Conservation (phyloP, 1,284 basidiomycete genomes). For the Moesziomyces sp. region DNA sequence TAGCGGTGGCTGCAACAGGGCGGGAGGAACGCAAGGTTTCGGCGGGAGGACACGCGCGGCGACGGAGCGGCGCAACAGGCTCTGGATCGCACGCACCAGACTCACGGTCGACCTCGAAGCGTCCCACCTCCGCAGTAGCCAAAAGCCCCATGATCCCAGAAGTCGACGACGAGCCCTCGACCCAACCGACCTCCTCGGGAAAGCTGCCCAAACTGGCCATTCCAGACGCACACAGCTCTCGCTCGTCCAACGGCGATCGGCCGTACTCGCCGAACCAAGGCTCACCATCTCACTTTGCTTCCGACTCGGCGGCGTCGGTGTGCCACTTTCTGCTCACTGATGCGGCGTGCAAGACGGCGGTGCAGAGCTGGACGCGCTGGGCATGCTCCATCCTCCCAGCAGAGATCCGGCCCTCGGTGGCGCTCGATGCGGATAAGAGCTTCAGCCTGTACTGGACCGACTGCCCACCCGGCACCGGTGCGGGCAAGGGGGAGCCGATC, state of each 20-base stretch:
- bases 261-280: conserved; percentile 50
- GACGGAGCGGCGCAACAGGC: conserved; percentile 35
- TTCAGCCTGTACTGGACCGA: conserved; percentile 58
- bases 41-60: conserved; percentile 23
- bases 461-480: conserved; percentile 6
- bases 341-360: not conserved
- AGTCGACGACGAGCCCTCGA: conserved; percentile 7
- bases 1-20: conserved; percentile 32
- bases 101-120: conserved; percentile 11
- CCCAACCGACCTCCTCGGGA: not conserved
- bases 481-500: conserved; percentile 8
- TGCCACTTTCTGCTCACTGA: not conserved
- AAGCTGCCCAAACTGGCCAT: conserved; percentile 14
- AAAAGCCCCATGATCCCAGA: conserved; percentile 34
- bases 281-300: conserved; percentile 4
- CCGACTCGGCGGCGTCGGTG: not conserved
- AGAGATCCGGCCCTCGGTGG: conserved; percentile 42
- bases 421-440: conserved; percentile 51
- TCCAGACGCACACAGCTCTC: conserved; percentile 11
- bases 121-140: conserved; percentile 5
- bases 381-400: conserved; percentile 50
- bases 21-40: conserved; percentile 19
- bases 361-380: conserved; percentile 54
- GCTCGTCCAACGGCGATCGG: conserved; percentile 32
- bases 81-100: conserved; percentile 21